Conservation (phyloP, 2,329 filamentous ascomycete species). For the Leptographium flavum region DNA sequence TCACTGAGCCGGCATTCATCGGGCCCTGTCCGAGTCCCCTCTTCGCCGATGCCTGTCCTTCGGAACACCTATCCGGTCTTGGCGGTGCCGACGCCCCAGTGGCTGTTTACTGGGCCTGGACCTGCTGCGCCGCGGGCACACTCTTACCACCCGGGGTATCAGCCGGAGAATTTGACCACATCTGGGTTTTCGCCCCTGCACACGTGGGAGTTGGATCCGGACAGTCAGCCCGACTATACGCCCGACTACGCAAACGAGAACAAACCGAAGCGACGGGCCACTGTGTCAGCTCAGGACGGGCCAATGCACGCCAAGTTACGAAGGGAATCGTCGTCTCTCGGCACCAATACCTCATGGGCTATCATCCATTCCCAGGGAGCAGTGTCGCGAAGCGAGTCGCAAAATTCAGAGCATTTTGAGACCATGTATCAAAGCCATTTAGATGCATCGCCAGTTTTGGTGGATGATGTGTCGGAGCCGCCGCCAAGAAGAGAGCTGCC, state of each 20-base stretch:
- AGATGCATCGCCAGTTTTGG: no score
- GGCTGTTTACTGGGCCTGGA: background rate
- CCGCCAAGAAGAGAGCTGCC: slow-evolving; percentile 9
- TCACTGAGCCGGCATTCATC: slow-evolving; percentile 1
- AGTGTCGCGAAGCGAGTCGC: background rate
- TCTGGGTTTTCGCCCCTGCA: background rate
- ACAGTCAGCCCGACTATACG: background rate
- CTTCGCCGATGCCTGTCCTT: background rate
- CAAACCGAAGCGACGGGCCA: background rate
- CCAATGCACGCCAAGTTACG: background rate
- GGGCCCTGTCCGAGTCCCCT: background rate
- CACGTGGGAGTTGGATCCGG: background rate
- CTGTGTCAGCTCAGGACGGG: background rate
- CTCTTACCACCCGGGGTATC: background rate
- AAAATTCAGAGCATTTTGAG: background rate
- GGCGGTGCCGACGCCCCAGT: background rate
- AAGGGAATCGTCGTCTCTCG: slow-evolving; percentile 1
- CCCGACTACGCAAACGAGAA: background rate
- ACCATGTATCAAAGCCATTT: background rate
- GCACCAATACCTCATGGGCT: background rate
- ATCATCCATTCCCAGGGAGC: background rate
- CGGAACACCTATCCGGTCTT: background rate
- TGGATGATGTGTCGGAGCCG: background rate
- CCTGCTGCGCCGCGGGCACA: background rate
- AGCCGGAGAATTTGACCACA: background rate